Percentiles rank a stretch among this genome's conserved stretches.
Evolutionary conservation across 2,329 filamentous ascomycete species (phyloP).

Genomic region (Parastagonospora avenae): DNA sequence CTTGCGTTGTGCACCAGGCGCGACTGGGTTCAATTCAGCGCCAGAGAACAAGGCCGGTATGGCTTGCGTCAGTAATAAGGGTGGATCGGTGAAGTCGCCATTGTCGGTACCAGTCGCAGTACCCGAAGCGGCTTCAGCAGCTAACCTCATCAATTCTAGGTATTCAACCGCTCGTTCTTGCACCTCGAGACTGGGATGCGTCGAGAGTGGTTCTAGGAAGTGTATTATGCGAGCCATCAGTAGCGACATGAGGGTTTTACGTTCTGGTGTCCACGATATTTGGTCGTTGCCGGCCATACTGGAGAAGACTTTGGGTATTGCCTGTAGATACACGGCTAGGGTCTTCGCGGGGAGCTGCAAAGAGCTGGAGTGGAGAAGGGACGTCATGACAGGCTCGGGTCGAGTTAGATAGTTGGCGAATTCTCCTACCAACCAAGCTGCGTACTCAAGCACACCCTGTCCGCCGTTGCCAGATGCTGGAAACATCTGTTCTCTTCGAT

Average conservation of each 20-base stretch:
- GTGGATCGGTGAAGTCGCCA: constrained; percentile 75
- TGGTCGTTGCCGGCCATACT: constrained; percentile 69
- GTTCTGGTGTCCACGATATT: constrained; percentile 71
- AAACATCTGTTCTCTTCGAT: constrained; percentile 64
- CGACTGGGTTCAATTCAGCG: constrained; percentile 90
- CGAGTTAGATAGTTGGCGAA: constrained; percentile 74
- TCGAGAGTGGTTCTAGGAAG: constrained; percentile 76
- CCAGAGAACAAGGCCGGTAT: constrained; percentile 87
- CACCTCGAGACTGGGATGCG: constrained; percentile 88
- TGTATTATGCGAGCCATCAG: constrained; percentile 82
- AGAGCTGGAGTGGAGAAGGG: constrained; percentile 71
- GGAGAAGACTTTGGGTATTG: constrained; percentile 83
- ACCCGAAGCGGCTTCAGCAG: constrained; percentile 76
- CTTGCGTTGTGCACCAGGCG: constrained; percentile 78
- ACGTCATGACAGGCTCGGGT: constrained; percentile 73
- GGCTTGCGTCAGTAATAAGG: constrained; percentile 84
- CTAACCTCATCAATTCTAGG: constrained; percentile 84
- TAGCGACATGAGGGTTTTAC: constrained; percentile 75
- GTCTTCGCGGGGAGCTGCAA: constrained; percentile 65
- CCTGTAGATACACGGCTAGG: constrained; percentile 81
- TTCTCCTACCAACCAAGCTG: constrained; percentile 88
- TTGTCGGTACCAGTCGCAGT: constrained; percentile 63
- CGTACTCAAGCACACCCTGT: constrained; percentile 71
- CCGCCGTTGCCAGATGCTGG: constrained; percentile 57
- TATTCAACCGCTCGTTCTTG: constrained; percentile 95